Evolutionary conservation across 768 basidiomycete genomes (phyloP), one percentile per base, ranked within the genome.

Genomic region (Steccherinum ochraceum): DNA sequence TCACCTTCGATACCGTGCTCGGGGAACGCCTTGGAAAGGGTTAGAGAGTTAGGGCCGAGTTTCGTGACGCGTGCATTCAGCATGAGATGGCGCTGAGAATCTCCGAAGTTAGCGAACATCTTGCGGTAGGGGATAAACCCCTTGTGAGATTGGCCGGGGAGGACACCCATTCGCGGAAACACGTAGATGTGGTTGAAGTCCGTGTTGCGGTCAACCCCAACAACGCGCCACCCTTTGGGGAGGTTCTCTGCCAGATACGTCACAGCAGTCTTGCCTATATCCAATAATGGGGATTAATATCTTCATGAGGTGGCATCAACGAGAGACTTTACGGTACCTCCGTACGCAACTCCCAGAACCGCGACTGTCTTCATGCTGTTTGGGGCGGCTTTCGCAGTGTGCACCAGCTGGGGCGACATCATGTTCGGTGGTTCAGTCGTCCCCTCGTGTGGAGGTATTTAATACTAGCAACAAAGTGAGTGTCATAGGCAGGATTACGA

Each of bases 131-230:
- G 80, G 54, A 84, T 74, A 62, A 85, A 84, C 21, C 80, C 80
- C 69, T 83, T 84, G 65, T 83, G 77, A 64, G 81, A 81, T 55
- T 83, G 78, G 18, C 77, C 75, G 40, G 79, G 71, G 3, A 83
- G 70, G 19, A 82, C 75, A n/a, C 80, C 74, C 47, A 76, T 73
- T 47, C 82, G 69, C 3, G 81, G 77, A 39, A 84, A 70, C 24
- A 78, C 75, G 61, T 84, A 86, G 1, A 82, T 46, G 27, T 49
- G 49, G 45, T 44, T 50, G 11, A 68, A 75, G 53, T 63, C 81
- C 74, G 74, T 77, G 60, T 86, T 84, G 45, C 79, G 68, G 55
- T 84, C 82, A 30, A 84, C 69, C 12, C 83, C 62, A 3, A 83
- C 68, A 23, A 85, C 68, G 23, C 74, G 71, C 78, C 81, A 80